Evolutionary conservation across 2,329 filamentous ascomycete species (phyloP).

Genomic region (Immersiporthe knoxdaviesiana): DNA sequence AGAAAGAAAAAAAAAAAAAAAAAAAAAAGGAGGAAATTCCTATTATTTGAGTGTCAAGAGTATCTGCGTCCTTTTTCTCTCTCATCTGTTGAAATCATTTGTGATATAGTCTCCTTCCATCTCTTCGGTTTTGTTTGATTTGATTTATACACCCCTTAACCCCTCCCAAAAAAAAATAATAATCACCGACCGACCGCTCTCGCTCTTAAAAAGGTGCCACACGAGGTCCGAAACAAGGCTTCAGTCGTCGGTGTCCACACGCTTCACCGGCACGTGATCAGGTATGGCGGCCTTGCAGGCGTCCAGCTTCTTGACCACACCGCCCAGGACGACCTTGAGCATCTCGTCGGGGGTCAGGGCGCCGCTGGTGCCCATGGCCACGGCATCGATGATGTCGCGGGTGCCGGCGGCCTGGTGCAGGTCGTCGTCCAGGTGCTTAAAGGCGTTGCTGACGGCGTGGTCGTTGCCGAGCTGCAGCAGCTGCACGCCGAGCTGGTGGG

Average conservation of each 20-base stretch:
- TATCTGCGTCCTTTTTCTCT: no score
- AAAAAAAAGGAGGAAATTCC: no score
- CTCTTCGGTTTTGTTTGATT: not conserved
- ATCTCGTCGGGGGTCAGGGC: constrained; percentile 27
- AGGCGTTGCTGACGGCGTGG: constrained; percentile 20
- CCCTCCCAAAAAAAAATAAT: not conserved
- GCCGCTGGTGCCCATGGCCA: constrained; percentile 16
- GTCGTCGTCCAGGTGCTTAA: constrained; percentile 32
- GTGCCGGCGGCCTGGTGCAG: constrained; percentile 28
- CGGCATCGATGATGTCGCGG: constrained; percentile 30
- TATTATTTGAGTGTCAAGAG: not conserved
- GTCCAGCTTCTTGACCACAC: constrained; percentile 32
- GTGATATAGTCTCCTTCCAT: not conserved
- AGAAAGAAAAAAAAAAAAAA: no score
- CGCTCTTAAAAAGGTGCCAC: not conserved
- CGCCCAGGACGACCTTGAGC: constrained; percentile 31
- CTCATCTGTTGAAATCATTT: not conserved
- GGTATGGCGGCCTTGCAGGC: constrained; percentile 23
- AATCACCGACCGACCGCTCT: not conserved
- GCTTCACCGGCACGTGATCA: constrained; percentile 19
- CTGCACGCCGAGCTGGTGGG: constrained; percentile 32
- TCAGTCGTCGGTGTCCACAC: constrained; percentile 20
- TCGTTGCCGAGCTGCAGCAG: constrained; percentile 30
- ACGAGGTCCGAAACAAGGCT: not conserved
- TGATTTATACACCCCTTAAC: not conserved